Evolutionary conservation across 208 protist species (phyloP).

Genomic region (Entamoeba histolytica): DNA sequence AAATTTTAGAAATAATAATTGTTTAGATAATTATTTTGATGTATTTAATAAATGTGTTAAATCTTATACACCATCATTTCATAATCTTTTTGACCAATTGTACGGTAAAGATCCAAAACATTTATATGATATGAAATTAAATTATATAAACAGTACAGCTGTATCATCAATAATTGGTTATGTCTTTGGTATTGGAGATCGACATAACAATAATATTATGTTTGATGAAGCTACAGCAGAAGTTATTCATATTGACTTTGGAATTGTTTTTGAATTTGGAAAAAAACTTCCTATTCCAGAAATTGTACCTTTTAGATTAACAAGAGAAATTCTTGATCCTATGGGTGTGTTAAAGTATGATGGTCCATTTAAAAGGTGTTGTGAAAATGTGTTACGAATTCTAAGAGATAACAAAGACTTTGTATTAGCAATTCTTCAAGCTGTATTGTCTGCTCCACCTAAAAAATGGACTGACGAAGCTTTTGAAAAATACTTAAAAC

Average conservation of each 20-base stretch:
- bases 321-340: conserved; percentile 6
- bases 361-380: neutral
- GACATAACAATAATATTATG: conserved; percentile 15
- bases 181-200: conserved; percentile 12
- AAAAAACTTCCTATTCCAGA: conserved; percentile 1
- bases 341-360: neutral
- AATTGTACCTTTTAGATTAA: conserved; percentile 17
- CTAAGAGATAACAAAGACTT: neutral
- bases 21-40: neutral
- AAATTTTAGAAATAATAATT: neutral
- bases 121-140: neutral
- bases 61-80: neutral
- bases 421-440: neutral
- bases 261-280: neutral
- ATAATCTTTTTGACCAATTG: neutral
- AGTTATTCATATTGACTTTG: conserved; percentile 12
- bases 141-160: neutral
- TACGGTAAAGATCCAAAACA: neutral
- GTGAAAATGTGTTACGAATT: neutral
- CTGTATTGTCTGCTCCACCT: neutral
- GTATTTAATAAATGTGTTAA: neutral
- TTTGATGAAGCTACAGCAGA: neutral
- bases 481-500: neutral
- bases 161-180: conserved; percentile 3
- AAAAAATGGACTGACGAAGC: neutral